phyloP scores from a whole-genome alignment of 2,329 filamentous ascomycete species.

The Sporothrix humicola region DNA sequence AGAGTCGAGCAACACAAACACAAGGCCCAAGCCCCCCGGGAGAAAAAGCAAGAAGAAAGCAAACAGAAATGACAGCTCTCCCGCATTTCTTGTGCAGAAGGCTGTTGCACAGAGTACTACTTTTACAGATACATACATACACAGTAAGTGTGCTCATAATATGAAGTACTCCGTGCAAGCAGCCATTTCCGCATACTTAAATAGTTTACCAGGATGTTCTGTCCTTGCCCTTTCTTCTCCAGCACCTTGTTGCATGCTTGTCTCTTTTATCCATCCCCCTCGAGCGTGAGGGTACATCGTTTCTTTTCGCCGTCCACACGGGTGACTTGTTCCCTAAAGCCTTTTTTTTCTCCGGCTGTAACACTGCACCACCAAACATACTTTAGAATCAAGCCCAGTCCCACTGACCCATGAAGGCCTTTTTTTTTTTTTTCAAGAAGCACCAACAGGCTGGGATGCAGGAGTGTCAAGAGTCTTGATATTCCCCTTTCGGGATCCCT shows the following conservation, averaged over 20 bases:
- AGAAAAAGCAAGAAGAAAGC: too few relatives aligned
- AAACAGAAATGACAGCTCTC: constrained; percentile 19
- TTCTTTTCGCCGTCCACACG: background rate
- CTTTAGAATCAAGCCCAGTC: too few relatives aligned
- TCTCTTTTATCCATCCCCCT: background rate
- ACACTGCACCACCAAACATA: constrained; percentile 17
- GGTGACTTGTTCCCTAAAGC: background rate
- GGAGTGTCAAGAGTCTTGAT: background rate
- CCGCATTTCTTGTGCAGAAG: constrained; percentile 7
- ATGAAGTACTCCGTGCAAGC: background rate
- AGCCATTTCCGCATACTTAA: background rate
- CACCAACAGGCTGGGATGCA: background rate
- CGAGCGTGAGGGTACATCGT: constrained; percentile 12
- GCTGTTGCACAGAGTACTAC: background rate
- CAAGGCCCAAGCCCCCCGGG: too few relatives aligned
- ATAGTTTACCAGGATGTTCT: background rate
- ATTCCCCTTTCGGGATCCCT: background rate
- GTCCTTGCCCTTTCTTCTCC: background rate
- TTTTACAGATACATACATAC: too few relatives aligned
- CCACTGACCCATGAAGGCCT: background rate
- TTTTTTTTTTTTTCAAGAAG: background rate
- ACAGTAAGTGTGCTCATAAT: background rate
- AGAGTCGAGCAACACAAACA: background rate
- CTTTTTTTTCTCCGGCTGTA: background rate
- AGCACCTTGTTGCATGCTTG: background rate